Evolutionary conservation across 2,329 filamentous ascomycete genomes (phyloP).

Genomic region (Penicillium nordicum): DNA sequence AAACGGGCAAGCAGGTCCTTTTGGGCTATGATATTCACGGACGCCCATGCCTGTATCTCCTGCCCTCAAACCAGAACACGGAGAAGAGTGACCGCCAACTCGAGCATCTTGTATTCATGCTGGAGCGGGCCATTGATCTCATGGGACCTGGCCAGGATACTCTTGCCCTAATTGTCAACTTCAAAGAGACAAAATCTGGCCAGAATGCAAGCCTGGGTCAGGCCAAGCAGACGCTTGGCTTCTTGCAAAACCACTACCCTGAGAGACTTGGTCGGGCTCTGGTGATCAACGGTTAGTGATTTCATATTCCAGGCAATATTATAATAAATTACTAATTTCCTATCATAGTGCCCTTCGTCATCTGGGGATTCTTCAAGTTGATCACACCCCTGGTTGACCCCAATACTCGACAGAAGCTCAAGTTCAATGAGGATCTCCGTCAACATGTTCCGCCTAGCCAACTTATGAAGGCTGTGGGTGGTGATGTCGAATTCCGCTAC

Average conservation of each 20-base stretch:
- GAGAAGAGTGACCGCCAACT: constrained; percentile 80
- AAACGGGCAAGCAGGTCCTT: constrained; percentile 91
- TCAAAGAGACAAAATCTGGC: constrained; percentile 72
- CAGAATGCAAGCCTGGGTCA: constrained; percentile 73
- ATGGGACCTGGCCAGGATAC: constrained; percentile 86
- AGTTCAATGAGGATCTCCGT: constrained; percentile 90
- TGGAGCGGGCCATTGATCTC: constrained; percentile 83
- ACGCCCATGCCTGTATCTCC: constrained; percentile 86
- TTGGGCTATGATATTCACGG: constrained; percentile 81
- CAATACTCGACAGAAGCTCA: constrained; percentile 87
- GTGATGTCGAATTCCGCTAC: constrained; percentile 84
- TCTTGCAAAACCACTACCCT: constrained; percentile 93
- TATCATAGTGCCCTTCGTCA: constrained; percentile 77
- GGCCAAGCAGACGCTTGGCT: constrained; percentile 79
- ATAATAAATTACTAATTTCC: neutral
- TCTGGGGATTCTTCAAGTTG: constrained; percentile 91
- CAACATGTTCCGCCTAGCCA: constrained; percentile 78
- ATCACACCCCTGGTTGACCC: constrained; percentile 97
- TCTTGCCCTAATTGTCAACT: constrained; percentile 84
- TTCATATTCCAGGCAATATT: neutral
- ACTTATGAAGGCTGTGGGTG: constrained; percentile 74
- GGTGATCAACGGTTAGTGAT: constrained; percentile 73
- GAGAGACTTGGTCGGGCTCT: constrained; percentile 85
- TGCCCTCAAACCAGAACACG: constrained; percentile 89
- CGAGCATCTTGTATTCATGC: constrained; percentile 92